These are phyloP conservation scores for Aulographum hederae DNA, from an alignment of 2,329 filamentous ascomycete genomes.

Conservation along the genomic window DNA sequence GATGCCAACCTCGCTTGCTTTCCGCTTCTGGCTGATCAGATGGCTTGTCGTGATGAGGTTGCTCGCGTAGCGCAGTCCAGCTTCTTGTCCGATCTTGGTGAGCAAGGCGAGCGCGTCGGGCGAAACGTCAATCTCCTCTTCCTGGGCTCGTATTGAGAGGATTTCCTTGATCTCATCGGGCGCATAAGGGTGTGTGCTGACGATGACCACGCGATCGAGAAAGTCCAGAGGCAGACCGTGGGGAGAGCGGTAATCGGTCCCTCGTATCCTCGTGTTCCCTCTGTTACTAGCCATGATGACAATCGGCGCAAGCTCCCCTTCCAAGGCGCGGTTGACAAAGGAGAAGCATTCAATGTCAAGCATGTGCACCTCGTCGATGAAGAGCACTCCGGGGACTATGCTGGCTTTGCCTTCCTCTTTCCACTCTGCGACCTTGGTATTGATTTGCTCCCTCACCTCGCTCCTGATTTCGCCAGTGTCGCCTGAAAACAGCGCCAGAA, in stretches of 20 bases:
- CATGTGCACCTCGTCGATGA: conserved; percentile 99
- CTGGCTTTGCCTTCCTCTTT: conserved; percentile 98
- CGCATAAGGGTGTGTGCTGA: conserved; percentile 76
- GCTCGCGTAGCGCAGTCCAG: conserved; percentile 86
- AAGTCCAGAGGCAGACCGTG: conserved; percentile 93
- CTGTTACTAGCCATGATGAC: conserved; percentile 99
- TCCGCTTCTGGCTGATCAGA: conserved; percentile 70
- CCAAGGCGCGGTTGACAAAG: conserved; percentile 91
- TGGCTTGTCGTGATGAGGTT: conserved; percentile 94
- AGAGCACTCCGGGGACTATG: conserved; percentile 90
- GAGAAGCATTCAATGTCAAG: conserved; percentile 98
- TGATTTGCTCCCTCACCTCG: conserved; percentile 96
- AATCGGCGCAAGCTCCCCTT: conserved; percentile 86
- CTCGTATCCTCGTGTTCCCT: conserved; percentile 76
- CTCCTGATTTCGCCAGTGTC: conserved; percentile 96
- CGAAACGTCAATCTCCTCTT: conserved; percentile 87
- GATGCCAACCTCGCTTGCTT: conserved; percentile 64
- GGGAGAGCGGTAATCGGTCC: conserved; percentile 82
- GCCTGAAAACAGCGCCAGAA: conserved; percentile 89
- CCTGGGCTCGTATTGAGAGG: conserved; percentile 75
- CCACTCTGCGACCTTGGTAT: conserved; percentile 97
- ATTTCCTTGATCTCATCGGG: conserved; percentile 83
- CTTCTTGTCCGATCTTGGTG: conserved; percentile 88
- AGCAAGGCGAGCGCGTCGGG: conserved; percentile 80
- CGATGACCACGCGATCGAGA: conserved; percentile 86